Percentiles rank a stretch among this genome's conserved stretches.
These are phyloP conservation scores for Venturia nashicola DNA, from an alignment of 2,329 filamentous ascomycete genomes.

Conservation along the genomic window DNA sequence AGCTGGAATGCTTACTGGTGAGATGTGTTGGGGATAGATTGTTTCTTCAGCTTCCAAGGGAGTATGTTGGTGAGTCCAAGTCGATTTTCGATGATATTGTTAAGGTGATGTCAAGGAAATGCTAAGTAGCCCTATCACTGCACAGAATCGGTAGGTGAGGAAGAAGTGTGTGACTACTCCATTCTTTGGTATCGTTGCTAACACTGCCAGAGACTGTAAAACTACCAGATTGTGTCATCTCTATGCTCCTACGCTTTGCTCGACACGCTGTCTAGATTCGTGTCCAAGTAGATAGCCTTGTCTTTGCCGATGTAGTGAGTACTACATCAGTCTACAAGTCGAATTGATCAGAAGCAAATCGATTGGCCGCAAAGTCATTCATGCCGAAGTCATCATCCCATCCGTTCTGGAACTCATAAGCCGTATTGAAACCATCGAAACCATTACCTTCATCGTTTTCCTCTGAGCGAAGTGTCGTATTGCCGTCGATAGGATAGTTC, in stretches of 20 bases:
- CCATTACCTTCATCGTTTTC: background rate
- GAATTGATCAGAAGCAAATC: background rate
- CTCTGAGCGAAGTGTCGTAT: background rate
- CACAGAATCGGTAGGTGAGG: background rate
- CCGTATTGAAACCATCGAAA: background rate
- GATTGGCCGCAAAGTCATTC: background rate
- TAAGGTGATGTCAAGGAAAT: background rate
- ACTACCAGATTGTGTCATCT: background rate
- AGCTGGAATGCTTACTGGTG: background rate
- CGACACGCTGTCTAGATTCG: background rate
- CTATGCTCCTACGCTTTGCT: background rate
- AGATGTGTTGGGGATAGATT: background rate
- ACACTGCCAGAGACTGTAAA: background rate
- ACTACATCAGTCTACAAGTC: background rate
- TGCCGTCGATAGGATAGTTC: background rate
- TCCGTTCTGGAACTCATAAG: background rate
- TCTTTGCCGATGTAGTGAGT: background rate
- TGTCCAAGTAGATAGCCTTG: background rate
- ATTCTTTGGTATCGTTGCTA: background rate
- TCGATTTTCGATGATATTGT: too few species aligned
- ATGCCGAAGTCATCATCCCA: background rate
- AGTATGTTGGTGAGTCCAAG: background rate
- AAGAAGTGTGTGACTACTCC: background rate
- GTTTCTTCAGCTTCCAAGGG: background rate
- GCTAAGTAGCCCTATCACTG: too few species aligned